A percentile compares a stretch with the other conserved stretches of the same genome.
phyloP scores from a whole-genome alignment of 331 rosid species.

The Malus hybrid region DNA sequence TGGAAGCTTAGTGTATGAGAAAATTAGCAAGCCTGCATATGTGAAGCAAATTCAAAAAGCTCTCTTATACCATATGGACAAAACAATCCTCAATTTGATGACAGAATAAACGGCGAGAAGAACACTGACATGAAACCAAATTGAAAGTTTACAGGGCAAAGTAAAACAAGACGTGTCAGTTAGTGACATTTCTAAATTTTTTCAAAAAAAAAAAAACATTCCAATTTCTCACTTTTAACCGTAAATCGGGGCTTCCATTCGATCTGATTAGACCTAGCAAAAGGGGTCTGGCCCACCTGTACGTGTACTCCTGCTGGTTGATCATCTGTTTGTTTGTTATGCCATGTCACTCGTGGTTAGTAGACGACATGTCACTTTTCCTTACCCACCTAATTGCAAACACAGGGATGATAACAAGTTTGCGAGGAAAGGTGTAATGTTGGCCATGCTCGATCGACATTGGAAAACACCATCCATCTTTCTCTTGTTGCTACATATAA shows the following conservation, averaged over 20 bases:
- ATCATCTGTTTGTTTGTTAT: not conserved
- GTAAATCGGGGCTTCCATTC: not conserved
- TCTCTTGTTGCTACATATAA: not conserved
- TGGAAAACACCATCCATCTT: constrained; percentile 24
- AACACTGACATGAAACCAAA: not conserved
- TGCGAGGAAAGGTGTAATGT: constrained; percentile 20
- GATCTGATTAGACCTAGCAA: constrained; percentile 30
- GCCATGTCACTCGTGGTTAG: not conserved
- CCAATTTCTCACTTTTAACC: not conserved
- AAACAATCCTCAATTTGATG: no score
- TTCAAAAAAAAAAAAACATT: no score
- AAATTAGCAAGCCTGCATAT: not conserved
- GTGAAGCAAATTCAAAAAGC: no score
- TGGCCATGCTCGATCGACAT: constrained; percentile 9
- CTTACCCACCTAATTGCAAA: constrained; percentile 26
- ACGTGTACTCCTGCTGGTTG: not conserved
- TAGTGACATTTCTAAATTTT: not conserved
- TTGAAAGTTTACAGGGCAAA: not conserved
- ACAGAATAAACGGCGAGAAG: not conserved
- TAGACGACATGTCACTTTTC: constrained; percentile 34
- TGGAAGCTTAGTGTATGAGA: not conserved
- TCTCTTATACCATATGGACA: no score
- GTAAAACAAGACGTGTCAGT: not conserved
- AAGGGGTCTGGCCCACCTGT: not conserved
- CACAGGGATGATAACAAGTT: not conserved